Percentiles rank a stretch among this genome's conserved stretches.
phyloP scores from a whole-genome alignment of 2,329 filamentous ascomycete species.

The Neonectria sp. region DNA sequence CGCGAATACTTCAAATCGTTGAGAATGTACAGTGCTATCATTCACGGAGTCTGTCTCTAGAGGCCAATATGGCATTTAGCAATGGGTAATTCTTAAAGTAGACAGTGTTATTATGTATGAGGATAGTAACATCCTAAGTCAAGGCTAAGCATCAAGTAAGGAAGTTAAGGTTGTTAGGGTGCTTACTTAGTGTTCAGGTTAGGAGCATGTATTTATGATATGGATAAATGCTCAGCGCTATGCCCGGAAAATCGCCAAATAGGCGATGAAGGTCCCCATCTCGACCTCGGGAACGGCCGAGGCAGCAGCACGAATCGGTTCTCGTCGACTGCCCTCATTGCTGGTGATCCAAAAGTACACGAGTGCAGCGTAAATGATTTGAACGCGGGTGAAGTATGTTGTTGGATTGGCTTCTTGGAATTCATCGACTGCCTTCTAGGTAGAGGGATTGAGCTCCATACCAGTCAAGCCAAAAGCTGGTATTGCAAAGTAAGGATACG shows the following conservation, averaged over 20 bases:
- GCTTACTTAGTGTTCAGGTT: no score
- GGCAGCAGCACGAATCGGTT: background rate
- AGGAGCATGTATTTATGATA: no score
- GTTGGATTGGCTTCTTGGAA: background rate
- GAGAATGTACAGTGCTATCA: no score
- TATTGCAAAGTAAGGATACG: background rate
- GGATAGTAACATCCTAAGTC: no score
- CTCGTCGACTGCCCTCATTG: background rate
- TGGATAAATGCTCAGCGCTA: no score
- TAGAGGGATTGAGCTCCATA: background rate
- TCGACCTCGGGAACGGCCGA: accelerated
- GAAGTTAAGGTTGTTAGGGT: no score
- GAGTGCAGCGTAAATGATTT: constrained; percentile 13
- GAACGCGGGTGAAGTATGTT: constrained; percentile 4
- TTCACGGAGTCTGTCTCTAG: no score
- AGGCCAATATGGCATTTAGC: no score
- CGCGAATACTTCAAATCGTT: no score
- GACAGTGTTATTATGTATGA: no score
- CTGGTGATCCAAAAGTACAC: constrained; percentile 14
- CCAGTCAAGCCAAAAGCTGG: background rate
- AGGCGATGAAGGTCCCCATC: constrained; percentile 15
- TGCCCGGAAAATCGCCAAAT: background rate
- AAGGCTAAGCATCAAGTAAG: no score
- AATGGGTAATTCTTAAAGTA: no score
- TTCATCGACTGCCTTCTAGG: background rate